Evolutionary conservation across 2,329 filamentous ascomycete genomes (phyloP), one percentile per base, ranked within the genome.

Genomic region (Penicillium brasilianum): DNA sequence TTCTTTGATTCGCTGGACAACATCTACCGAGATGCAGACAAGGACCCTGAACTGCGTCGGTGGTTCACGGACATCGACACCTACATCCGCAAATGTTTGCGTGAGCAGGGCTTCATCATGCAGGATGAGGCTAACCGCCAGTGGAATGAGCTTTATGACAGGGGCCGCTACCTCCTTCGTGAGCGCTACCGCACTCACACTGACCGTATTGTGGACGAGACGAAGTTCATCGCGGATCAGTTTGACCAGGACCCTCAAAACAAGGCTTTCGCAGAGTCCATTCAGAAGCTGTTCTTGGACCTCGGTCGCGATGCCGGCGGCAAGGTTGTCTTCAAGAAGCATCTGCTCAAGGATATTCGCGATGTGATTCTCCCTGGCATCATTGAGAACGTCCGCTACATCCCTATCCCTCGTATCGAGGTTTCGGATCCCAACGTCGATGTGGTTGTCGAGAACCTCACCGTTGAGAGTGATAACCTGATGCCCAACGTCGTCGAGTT

Each of bases 401-500:
- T 99, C 14, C 93, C 95, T 4, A 87, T 99, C 53, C 95, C 95
- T 22, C 90, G 95, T 58, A 97, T 99, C 62, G 95, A 99, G 81
- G 95, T 93, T 73, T 90, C 88, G 1, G 95, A 98, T 70, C 84
- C 86, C 2, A 87, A 89, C 83, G 83, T 96, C 55, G 95, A 99
- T 77, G 90, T 90, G 52, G 86, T 98, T 52, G 86, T 99, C 48
- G 95, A 99, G 82, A 99, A 99, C 77, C 82, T 99, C 11, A 90
- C 97, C 49, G 86, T 99, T 55, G 95, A 99, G 81, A 93, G 92
- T 67, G 93, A 98, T 82, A 99, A 99, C 80, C 88, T 99, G 69
- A 92, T 93, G 80, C 95, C 95, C 65, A 99, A 99, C 71, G 85
- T 94, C 5, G 78, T 96, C 41, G 94, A 99, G 77, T 85, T 98